These are phyloP conservation scores for Tolypocladium capitatum DNA, from an alignment of 2,329 filamentous ascomycete genomes.

Conservation along the genomic window DNA sequence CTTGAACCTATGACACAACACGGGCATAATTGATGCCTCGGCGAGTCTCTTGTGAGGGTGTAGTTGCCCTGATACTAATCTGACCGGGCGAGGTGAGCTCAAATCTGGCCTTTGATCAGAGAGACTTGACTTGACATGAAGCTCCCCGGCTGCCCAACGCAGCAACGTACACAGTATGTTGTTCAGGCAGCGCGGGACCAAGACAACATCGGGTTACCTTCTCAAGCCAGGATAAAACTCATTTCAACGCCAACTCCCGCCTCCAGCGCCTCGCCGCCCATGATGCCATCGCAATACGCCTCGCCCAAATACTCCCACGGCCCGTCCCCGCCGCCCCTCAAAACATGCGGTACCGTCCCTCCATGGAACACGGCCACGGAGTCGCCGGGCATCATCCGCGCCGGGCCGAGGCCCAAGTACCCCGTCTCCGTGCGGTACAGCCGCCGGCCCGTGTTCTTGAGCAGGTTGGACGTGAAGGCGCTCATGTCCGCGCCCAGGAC, in stretches of 20 bases:
- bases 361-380: conserved; percentile 15
- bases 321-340: conserved; percentile 5
- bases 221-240: conserved; percentile 2
- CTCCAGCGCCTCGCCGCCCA: conserved; percentile 17
- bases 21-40: background rate
- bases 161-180: too few species aligned
- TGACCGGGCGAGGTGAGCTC: background rate
- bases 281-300: conserved; percentile 20
- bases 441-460: conserved; percentile 8
- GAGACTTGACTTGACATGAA: background rate
- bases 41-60: background rate
- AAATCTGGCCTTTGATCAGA: too few species aligned
- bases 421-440: conserved; percentile 16
- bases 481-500: conserved; percentile 2
- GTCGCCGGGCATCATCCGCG: conserved; percentile 11
- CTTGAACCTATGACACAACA: background rate
- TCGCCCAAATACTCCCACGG: conserved; percentile 17
- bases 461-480: conserved; percentile 6
- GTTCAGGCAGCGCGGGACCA: too few species aligned
- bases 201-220: background rate
- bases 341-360: conserved; percentile 13
- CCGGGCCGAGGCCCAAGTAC: conserved; percentile 16
- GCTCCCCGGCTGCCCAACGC: background rate
- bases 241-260: background rate
- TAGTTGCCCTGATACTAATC: background rate